Conservation (phyloP, 73 alveolate species). For the Vitrella brassicaformis region DNA sequence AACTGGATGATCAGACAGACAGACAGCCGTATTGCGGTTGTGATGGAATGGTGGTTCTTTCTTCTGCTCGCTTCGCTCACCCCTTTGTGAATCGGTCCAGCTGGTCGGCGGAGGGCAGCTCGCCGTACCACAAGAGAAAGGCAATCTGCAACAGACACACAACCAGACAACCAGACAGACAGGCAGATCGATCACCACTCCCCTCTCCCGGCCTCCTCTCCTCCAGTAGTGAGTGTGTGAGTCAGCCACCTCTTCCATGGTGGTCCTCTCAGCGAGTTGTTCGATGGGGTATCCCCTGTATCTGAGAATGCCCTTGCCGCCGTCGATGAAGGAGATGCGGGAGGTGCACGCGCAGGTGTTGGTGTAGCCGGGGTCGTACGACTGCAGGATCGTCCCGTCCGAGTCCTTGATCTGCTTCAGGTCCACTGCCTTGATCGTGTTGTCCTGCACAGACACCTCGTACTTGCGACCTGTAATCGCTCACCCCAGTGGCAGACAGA, state of each 20-base stretch:
- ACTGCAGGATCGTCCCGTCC: slow-evolving; percentile 57
- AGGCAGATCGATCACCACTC: not conserved
- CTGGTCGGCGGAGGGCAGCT: slow-evolving; percentile 66
- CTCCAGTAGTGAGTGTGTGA: not conserved
- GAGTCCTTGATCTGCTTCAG: slow-evolving; percentile 50
- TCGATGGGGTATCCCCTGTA: slow-evolving; percentile 86
- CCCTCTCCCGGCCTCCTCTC: not conserved
- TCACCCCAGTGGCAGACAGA: too few species aligned
- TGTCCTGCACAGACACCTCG: slow-evolving; percentile 54
- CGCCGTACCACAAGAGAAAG: slow-evolving; percentile 70
- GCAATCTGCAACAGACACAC: slow-evolving; percentile 19
- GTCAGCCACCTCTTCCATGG: slow-evolving; percentile 55
- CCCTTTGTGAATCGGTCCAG: slow-evolving; percentile 51
- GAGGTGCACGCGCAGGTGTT: slow-evolving; percentile 73
- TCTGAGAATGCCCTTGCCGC: slow-evolving; percentile 80
- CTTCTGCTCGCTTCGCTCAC: slow-evolving; percentile 38
- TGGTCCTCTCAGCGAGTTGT: slow-evolving; percentile 69
- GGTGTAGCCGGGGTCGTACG: slow-evolving; percentile 81
- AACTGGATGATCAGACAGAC: not conserved
- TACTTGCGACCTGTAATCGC: slow-evolving; percentile 47
- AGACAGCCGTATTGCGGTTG: too few species aligned
- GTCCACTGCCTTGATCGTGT: slow-evolving; percentile 55
- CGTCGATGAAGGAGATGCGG: slow-evolving; percentile 68
- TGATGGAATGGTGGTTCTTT: too few species aligned
- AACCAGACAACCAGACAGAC: not conserved